Evolutionary conservation across 768 basidiomycete genomes (phyloP).

Genomic region (Termitomyces sp.): DNA sequence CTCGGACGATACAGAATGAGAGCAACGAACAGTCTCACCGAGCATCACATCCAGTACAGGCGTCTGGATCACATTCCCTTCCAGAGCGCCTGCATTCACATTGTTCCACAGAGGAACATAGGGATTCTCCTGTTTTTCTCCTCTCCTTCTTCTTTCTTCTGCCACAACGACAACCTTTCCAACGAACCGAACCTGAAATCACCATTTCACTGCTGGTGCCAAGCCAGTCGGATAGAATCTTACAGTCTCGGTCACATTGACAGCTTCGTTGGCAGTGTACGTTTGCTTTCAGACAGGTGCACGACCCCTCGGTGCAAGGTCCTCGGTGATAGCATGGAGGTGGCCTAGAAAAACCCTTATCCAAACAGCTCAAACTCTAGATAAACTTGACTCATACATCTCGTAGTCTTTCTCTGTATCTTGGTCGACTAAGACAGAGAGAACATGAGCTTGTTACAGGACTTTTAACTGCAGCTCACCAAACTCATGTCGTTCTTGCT

Average conservation of each 20-base stretch:
- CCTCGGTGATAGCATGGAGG: constrained; percentile 43
- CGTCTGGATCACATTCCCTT: constrained; percentile 50
- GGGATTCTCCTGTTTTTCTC: constrained; percentile 2
- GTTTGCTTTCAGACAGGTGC: constrained; percentile 31
- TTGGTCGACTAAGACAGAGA: constrained; percentile 6
- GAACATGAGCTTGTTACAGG: background rate
- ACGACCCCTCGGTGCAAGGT: constrained; percentile 33
- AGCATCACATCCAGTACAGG: constrained; percentile 40
- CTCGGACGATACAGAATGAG: background rate
- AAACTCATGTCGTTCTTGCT: background rate
- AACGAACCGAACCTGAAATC: constrained; percentile 31
- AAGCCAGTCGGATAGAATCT: background rate
- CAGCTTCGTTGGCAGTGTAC: constrained; percentile 44
- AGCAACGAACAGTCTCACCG: constrained; percentile 19
- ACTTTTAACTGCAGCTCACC: background rate
- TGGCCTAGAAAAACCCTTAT: constrained; percentile 15
- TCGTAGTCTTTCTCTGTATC: background rate
- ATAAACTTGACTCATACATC: constrained; percentile 4
- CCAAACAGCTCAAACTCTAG: background rate
- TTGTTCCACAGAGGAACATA: constrained; percentile 9
- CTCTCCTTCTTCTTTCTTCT: constrained; percentile 16
- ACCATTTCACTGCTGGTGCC: background rate
- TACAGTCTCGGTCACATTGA: constrained; percentile 28
- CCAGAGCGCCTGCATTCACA: constrained; percentile 30
- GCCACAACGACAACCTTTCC: constrained; percentile 35